Conservation (phyloP, 2,329 filamentous ascomycete species). For the Colletotrichum camelliae region DNA sequence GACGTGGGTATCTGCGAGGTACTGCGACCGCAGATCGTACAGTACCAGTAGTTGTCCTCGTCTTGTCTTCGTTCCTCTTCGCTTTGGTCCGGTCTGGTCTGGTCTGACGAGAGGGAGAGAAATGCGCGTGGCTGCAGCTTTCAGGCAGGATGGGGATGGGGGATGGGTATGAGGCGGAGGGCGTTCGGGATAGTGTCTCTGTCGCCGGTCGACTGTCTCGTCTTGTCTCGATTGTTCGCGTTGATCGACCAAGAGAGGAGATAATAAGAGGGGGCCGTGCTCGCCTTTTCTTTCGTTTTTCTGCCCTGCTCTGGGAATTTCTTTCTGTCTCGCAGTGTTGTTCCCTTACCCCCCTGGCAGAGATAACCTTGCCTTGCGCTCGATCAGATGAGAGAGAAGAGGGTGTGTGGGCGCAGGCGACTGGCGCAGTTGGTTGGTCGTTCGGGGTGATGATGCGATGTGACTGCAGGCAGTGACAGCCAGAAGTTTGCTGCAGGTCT, state of each 20-base stretch:
- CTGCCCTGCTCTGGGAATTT: neutral
- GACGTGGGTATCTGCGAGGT: neutral
- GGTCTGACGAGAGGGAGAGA: neutral
- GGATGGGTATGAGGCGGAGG: neutral
- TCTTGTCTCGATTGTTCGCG: constrained; percentile 15
- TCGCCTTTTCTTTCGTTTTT: neutral
- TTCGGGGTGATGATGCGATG: neutral
- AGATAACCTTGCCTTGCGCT: neutral
- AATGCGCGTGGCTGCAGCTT: neutral
- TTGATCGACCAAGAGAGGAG: constrained; percentile 5
- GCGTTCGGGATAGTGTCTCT: constrained; percentile 2
- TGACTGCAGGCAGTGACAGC: neutral
- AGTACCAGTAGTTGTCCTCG: neutral
- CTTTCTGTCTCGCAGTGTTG: neutral
- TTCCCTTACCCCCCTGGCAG: neutral
- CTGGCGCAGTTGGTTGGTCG: constrained; percentile 1
- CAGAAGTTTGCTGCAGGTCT: neutral
- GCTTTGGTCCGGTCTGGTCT: neutral
- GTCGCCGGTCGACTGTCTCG: constrained; percentile 1
- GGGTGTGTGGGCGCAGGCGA: neutral
- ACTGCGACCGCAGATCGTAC: neutral
- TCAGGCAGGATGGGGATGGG: neutral
- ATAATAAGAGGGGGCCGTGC: constrained; percentile 10
- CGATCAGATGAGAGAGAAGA: neutral
- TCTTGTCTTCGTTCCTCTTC: neutral